Base-by-base conservation (phyloP, 2,329 filamentous ascomycete species). In the Thelonectria rubi region DNA sequence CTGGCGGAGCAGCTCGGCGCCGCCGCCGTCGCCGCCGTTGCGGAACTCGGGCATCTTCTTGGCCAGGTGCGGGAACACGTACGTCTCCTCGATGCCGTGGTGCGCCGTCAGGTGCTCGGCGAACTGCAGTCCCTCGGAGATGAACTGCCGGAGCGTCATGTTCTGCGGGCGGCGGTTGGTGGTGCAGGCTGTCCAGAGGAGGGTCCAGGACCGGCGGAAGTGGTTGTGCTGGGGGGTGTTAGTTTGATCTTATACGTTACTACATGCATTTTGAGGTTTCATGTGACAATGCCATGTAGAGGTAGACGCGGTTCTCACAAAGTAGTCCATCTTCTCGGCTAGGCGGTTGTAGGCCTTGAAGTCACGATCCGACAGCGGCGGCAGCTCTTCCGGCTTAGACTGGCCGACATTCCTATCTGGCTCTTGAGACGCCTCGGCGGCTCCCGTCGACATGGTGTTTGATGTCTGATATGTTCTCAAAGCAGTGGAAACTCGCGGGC, bases 71-170 rank as follows among this genome's bases (percentile, higher is more conserved):
- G 93, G 94, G 76, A 97, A 97, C 42, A 97, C 82, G 74, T 93
- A 86, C 30, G 81, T 78, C 77, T 97, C 93, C 76, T 97, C 94
- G 71, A 97, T 94, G 59, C 79, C 81, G 79, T 97, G 94, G 78
- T 97, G 93, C 59, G 86, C 78, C 10, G 86, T 84, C n/a, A 97
- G 86, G 60, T 90, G 85, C 15, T 83, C 82, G 67, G 86, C 84
- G 74, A 97, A 93, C 50, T 87, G 80, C n/a, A 92, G 80, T 32
- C 89, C 91, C 24, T 84, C 80, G 67, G 81, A 75, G 67, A 96
- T 79, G 76, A 95, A 92, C 65, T 90, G 84, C 26, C 84, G 84
- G 14, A 92, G 84, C 0, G 88, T 87, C 80, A 93, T 86, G 65
- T 83, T 82, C 3, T 79, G 72, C 0, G 91, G 88, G 0, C 89